Percentiles rank a stretch among this genome's conserved stretches.
phyloP scores from a whole-genome alignment of 2,329 filamentous ascomycete species.

The Cercospora zeina region DNA sequence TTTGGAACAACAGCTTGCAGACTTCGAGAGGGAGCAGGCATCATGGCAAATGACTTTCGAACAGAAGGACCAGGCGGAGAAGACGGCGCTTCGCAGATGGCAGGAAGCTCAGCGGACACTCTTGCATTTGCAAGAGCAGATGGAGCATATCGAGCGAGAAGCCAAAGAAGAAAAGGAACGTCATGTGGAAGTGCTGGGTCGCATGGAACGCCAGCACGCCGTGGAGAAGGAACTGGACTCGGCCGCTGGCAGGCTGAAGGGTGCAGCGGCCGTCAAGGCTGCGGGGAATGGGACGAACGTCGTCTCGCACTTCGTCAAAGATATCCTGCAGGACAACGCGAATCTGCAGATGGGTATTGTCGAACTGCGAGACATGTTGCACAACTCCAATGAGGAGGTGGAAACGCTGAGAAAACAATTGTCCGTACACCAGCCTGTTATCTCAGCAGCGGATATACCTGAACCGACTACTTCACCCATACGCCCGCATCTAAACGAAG shows the following conservation, averaged over 20 bases:
- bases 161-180: slow-evolving; percentile 75
- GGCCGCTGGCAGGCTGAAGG: slow-evolving; percentile 77
- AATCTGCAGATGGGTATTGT: slow-evolving; percentile 89
- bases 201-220: slow-evolving; percentile 79
- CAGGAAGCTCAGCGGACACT: slow-evolving; percentile 79
- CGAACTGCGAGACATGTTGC: slow-evolving; percentile 85
- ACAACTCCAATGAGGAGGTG: slow-evolving; percentile 91
- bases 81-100: slow-evolving; percentile 78
- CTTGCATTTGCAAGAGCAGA: slow-evolving; percentile 76
- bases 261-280: slow-evolving; percentile 70
- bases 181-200: slow-evolving; percentile 75
- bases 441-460: slow-evolving; percentile 40
- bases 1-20: slow-evolving; percentile 75
- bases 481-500: slow-evolving; percentile 61
- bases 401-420: slow-evolving; percentile 82
- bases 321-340: slow-evolving; percentile 92
- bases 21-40: slow-evolving; percentile 79
- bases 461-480: slow-evolving; percentile 14
- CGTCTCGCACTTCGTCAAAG: slow-evolving; percentile 94
- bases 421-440: slow-evolving; percentile 70
- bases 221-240: slow-evolving; percentile 80
- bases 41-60: slow-evolving; percentile 67
- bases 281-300: slow-evolving; percentile 65
- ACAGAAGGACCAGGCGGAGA: slow-evolving; percentile 70
- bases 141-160: slow-evolving; percentile 85